These are phyloP conservation scores for Trichocladium antarcticum DNA, from an alignment of 495 filamentous ascomycete genomes.

Conservation along the genomic window DNA sequence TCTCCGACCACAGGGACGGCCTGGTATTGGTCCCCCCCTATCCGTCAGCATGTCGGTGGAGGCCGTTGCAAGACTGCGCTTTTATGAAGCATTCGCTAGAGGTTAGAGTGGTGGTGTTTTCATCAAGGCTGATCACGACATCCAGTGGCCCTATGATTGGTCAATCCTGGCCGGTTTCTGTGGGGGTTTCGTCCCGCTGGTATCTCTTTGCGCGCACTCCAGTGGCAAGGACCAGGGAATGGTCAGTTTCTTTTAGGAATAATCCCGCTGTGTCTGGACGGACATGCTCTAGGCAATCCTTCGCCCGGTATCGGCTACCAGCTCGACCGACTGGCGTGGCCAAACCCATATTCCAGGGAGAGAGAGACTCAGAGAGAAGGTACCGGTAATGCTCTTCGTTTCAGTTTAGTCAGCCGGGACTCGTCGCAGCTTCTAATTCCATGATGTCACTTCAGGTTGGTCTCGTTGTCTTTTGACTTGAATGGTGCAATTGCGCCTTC, in stretches of 20 bases:
- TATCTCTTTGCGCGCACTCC: slow-evolving; percentile 3
- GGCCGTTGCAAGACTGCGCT: slow-evolving; percentile 12
- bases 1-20: slow-evolving; percentile 1
- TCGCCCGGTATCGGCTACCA: neutral
- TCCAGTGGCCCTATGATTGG: slow-evolving; percentile 23
- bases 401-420: neutral
- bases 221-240: slow-evolving; percentile 6
- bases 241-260: neutral
- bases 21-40: slow-evolving; percentile 9
- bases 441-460: slow-evolving; percentile 4
- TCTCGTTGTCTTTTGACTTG: neutral
- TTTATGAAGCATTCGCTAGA: slow-evolving; percentile 13
- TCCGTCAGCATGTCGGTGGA: slow-evolving; percentile 7
- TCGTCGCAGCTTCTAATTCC: neutral
- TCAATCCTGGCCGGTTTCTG: slow-evolving; percentile 13
- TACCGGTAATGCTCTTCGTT: neutral
- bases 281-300: neutral
- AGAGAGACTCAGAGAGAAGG: no score
- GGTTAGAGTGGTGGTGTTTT: slow-evolving; percentile 27
- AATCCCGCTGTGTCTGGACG: neutral
- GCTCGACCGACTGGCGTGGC: no score
- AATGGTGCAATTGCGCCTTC: neutral
- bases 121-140: slow-evolving; percentile 27
- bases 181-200: slow-evolving; percentile 15
- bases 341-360: no score